These are phyloP conservation scores for Vickermania spadyakhi DNA, from an alignment of 208 protist genomes.

Conservation along the genomic window DNA sequence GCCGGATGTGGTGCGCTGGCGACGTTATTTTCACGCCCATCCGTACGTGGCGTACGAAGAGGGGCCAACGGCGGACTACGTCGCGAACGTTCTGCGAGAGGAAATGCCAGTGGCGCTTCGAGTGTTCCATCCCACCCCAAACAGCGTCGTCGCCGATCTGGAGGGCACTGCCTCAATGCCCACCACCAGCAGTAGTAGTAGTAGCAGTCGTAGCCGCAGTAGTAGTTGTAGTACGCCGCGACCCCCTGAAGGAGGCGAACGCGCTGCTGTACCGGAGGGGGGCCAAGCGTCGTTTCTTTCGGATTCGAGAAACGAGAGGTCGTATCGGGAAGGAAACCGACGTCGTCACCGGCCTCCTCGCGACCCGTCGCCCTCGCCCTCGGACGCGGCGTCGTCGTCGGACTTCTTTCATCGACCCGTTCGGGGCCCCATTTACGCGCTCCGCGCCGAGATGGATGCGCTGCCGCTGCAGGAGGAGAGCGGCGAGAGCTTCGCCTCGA, in stretches of 20 bases:
- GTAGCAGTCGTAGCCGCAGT: no score
- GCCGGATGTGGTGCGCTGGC: conserved; percentile 37
- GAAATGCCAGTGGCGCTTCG: conserved; percentile 22
- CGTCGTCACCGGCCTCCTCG: no score
- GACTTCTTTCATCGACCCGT: neutral
- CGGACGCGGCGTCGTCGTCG: neutral
- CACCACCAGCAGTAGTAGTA: no score
- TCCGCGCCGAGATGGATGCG: conserved; percentile 65
- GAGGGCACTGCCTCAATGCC: conserved; percentile 19
- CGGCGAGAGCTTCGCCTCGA: conserved; percentile 52
- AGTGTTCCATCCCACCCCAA: conserved; percentile 32
- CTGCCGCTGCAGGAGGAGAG: conserved; percentile 54
- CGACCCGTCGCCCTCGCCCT: neutral
- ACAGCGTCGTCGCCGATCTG: conserved; percentile 38
- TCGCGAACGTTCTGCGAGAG: conserved; percentile 20
- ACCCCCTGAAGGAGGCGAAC: neutral
- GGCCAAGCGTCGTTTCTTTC: no score
- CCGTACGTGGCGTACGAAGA: conserved; percentile 42
- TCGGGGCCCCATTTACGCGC: conserved; percentile 34
- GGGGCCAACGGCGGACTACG: conserved; percentile 33
- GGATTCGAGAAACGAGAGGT: no score
- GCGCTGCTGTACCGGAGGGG: neutral
- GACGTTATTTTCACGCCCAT: conserved; percentile 51
- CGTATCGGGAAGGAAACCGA: no score
- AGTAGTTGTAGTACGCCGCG: no score